Base-by-base conservation (phyloP, 148 eudicot species). In the Heliosperma pusillum region DNA sequence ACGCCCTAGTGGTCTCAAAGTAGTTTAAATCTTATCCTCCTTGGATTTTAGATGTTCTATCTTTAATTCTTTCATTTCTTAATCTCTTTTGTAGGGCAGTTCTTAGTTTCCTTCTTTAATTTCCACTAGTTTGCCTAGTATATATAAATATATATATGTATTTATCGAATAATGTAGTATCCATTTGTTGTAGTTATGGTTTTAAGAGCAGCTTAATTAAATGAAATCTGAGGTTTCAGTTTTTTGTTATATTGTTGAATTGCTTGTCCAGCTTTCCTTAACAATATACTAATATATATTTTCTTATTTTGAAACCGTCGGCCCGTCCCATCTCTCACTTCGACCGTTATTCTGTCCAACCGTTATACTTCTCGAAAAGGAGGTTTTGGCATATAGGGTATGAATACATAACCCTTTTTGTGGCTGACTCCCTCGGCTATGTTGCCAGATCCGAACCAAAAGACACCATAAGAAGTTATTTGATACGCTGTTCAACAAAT, bases 1-100 rank as follows among this genome's bases (percentile, higher is more conserved):
- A 82, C 86, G 94, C 40, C 97, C 98, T 27, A 92, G 95, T 75
- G 90, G 97, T 72, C 81, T 92, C 77, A 89, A 81, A 80, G 88
- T 85, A 53, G 71, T 77, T 59, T 91, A 76, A 80, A 5, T 13
- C 29, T 21, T 15, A 16, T 12, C 70, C 22, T 70, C 33, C 36
- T 63, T 36, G 29, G 59, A 10, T n/a, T 25, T 44, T 44, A 27
- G 29, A 9, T 44, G 33, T 21, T 71, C 12, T 17, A 7, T 25
- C 69, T 21, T 50, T 50, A 47, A 80, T 80, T 80, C 74, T 71
- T 80, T 80, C 44, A 80, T 65, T 76, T 69, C 57, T 42, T 60
- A 4, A 69, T 74, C 81, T 61, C 60, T 84, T 50, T 16, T 72
- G 72, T 58, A 44, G 76, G 59, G 42, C 3, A 77, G 60, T 44